Evolutionary conservation across 179 eudicot genomes (phyloP).

Genomic region (Beta corolliflora): DNA sequence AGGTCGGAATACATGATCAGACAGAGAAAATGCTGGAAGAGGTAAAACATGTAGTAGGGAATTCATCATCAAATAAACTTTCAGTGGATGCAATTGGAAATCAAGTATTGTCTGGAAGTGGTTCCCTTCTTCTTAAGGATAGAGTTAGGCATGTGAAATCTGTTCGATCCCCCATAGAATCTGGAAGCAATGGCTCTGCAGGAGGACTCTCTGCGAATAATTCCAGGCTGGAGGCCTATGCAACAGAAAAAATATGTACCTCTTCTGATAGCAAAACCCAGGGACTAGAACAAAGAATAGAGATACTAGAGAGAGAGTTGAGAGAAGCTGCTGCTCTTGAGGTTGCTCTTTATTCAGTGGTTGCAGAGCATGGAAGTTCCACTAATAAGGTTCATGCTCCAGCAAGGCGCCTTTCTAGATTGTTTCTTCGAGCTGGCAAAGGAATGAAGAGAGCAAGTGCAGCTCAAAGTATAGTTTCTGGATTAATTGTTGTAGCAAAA

Average conservation of each 20-base stretch:
- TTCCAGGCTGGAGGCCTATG: conserved; percentile 41
- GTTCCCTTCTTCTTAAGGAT: conserved; percentile 26
- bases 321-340: conserved; percentile 92
- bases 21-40: conserved; percentile 31
- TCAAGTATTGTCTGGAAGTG: conserved; percentile 40
- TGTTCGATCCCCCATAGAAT: conserved; percentile 58
- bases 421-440: conserved; percentile 67
- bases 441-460: conserved; percentile 64
- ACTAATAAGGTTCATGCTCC: conserved; percentile 89
- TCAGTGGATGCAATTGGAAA: conserved; percentile 29
- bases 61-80: conserved; percentile 26
- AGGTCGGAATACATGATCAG: conserved; percentile 31
- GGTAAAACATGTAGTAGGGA: conserved; percentile 31
- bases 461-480: conserved; percentile 79
- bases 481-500: conserved; percentile 83
- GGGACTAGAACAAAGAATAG: conserved; percentile 65
- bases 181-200: conserved; percentile 50
- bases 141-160: conserved; percentile 60
- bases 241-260: conserved; percentile 41
- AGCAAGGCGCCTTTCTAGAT: conserved; percentile 88
- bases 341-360: conserved; percentile 76
- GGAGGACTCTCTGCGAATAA: conserved; percentile 25
- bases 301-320: conserved; percentile 74
- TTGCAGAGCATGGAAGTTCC: conserved; percentile 97
- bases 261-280: conserved; percentile 48